These are phyloP conservation scores for Colletotrichum tropicicola DNA, from an alignment of 2,329 filamentous ascomycete species.

Conservation along the genomic window DNA sequence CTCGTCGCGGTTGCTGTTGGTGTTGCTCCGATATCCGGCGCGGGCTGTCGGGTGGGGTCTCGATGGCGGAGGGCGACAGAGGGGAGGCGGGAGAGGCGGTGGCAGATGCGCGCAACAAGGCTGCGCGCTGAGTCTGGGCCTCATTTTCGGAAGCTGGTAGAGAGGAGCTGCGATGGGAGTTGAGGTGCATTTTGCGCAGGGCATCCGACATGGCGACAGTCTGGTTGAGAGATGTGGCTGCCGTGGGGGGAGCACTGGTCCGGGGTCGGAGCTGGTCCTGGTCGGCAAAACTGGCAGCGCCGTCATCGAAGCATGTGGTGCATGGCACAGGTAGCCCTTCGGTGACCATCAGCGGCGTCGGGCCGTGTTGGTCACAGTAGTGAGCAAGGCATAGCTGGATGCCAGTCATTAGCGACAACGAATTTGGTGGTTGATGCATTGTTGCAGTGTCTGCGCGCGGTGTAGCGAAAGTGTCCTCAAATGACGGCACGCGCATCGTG, in stretches of 20 bases:
- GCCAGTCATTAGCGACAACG: slow-evolving; percentile 31
- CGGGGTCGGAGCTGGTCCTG: slow-evolving; percentile 45
- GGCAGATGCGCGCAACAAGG: slow-evolving; percentile 51
- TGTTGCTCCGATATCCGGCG: slow-evolving; percentile 48
- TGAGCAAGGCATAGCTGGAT: slow-evolving; percentile 74
- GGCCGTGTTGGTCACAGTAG: slow-evolving; percentile 76
- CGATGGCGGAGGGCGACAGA: slow-evolving; percentile 52
- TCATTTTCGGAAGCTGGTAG: slow-evolving; percentile 55
- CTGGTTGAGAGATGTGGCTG: slow-evolving; percentile 33
- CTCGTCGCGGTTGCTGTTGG: slow-evolving; percentile 51
- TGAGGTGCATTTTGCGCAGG: slow-evolving; percentile 56
- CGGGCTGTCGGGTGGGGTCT: slow-evolving; percentile 68
- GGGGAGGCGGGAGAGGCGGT: slow-evolving; percentile 39
- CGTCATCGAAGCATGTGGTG: slow-evolving; percentile 63
- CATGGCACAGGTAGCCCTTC: slow-evolving; percentile 71
- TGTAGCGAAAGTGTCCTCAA: slow-evolving; percentile 23
- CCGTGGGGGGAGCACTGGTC: slow-evolving; percentile 48
- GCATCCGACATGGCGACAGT: slow-evolving; percentile 54
- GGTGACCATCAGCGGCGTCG: slow-evolving; percentile 75
- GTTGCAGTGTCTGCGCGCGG: slow-evolving; percentile 1
- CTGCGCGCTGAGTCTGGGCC: slow-evolving; percentile 50
- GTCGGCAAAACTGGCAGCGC: slow-evolving; percentile 40
- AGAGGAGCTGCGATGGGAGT: slow-evolving; percentile 51
- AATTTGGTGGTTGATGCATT: slow-evolving; percentile 24
- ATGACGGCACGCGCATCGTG: slow-evolving; percentile 31